Percentiles rank a stretch among this genome's conserved stretches.
phyloP scores from a whole-genome alignment of 805 yeast species.

The Cyberlindnera americana region DNA sequence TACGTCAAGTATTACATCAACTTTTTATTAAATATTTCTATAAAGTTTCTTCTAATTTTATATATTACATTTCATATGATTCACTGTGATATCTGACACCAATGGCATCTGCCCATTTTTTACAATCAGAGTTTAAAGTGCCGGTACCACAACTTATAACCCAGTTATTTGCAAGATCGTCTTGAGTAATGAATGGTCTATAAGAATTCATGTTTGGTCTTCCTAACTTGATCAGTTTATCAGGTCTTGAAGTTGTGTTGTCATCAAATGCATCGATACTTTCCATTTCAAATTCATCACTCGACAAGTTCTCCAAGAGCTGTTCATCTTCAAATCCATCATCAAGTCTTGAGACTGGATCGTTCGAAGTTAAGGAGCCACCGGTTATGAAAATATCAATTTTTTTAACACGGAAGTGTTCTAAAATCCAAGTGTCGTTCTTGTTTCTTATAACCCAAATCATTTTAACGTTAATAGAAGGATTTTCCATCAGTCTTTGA shows the following conservation, averaged over 20 bases:
- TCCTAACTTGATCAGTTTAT: slow-evolving; percentile 24
- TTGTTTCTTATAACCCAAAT: slow-evolving; percentile 53
- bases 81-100: slow-evolving; percentile 42
- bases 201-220: slow-evolving; percentile 39
- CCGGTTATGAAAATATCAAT: slow-evolving; percentile 40
- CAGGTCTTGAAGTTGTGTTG: slow-evolving; percentile 4
- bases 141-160: slow-evolving; percentile 58
- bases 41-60: too few species aligned
- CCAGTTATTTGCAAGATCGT: slow-evolving; percentile 40
- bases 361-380: slow-evolving; percentile 8
- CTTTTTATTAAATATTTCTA: too few species aligned
- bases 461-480: slow-evolving; percentile 34
- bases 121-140: slow-evolving; percentile 39
- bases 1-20: too few species aligned
- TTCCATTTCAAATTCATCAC: slow-evolving; percentile 25
- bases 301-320: slow-evolving; percentile 18
- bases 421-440: slow-evolving; percentile 45
- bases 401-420: slow-evolving; percentile 33
- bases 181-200: slow-evolving; percentile 29
- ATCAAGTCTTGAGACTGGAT: slow-evolving; percentile 5
- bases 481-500: slow-evolving; percentile 33
- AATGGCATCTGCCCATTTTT: slow-evolving; percentile 34
- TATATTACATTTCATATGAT: slow-evolving; percentile 30
- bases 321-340: slow-evolving; percentile 19
- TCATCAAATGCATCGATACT: slow-evolving; percentile 24